phyloP scores from a whole-genome alignment of 2,329 filamentous ascomycete genomes.

The Talaromyces albobiverticillius region DNA sequence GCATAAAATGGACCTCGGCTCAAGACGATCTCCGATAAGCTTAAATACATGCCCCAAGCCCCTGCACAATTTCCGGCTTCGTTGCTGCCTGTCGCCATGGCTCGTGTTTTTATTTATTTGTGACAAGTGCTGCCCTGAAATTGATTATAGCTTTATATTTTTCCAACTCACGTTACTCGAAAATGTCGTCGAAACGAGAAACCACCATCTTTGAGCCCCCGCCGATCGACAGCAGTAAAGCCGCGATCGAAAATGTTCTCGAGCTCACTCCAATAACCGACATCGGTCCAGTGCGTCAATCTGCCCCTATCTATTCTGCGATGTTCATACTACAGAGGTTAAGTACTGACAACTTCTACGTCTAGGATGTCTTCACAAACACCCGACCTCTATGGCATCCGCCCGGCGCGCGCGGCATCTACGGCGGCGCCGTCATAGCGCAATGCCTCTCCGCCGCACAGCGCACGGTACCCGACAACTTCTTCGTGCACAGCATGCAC shows the following conservation, averaged over 20 bases:
- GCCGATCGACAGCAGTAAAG: constrained; percentile 67
- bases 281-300: constrained; percentile 56
- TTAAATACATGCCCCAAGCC: background rate
- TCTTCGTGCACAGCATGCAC: constrained; percentile 92
- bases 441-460: constrained; percentile 87
- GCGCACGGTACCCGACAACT: constrained; percentile 74
- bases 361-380: constrained; percentile 88
- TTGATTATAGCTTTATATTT: background rate
- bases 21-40: background rate
- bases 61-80: background rate
- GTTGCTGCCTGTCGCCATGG: background rate
- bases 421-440: constrained; percentile 87
- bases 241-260: constrained; percentile 83
- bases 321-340: too few species aligned
- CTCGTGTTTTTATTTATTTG: background rate
- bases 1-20: too few species aligned
- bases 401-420: constrained; percentile 86
- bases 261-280: constrained; percentile 72
- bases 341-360: background rate
- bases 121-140: background rate
- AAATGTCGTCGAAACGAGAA: constrained; percentile 26
- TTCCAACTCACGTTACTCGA: background rate
- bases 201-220: constrained; percentile 75
- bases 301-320: too few species aligned
- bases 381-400: constrained; percentile 89